Evolutionary conservation across 2,329 filamentous ascomycete species (phyloP).

Genomic region (Huntiella bhutanensis): DNA sequence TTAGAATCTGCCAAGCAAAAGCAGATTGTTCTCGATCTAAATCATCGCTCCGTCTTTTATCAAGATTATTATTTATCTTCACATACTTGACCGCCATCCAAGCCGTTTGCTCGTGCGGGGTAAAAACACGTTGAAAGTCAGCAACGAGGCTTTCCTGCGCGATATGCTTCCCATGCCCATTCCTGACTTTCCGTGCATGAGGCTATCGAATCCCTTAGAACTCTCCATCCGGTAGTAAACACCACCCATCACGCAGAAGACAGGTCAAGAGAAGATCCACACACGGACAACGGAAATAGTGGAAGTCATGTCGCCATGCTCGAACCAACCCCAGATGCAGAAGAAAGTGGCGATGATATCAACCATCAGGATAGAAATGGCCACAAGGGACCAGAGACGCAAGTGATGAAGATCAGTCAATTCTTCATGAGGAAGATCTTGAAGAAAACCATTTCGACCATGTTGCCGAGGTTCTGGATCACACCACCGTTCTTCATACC

Average conservation of each 20-base stretch:
- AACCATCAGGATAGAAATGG: conserved; percentile 64
- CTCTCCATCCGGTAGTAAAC: conserved; percentile 62
- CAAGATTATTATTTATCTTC: too few relatives aligned
- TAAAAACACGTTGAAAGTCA: conserved; percentile 75
- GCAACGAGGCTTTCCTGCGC: conserved; percentile 82
- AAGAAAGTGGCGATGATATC: conserved; percentile 74
- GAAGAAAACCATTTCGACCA: conserved; percentile 71
- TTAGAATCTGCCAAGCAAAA: too few relatives aligned
- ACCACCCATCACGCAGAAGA: conserved; percentile 68
- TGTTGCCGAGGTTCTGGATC: conserved; percentile 70
- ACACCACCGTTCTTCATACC: conserved; percentile 56
- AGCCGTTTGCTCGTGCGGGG: conserved; percentile 75
- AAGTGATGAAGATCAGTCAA: conserved; percentile 93
- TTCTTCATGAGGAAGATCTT: conserved; percentile 84
- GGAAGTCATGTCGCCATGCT: conserved; percentile 41
- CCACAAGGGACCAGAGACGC: conserved; percentile 84
- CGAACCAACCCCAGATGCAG: conserved; percentile 71
- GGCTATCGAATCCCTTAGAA: conserved; percentile 66
- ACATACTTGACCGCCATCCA: conserved; percentile 23
- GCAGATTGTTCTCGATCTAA: too few relatives aligned
- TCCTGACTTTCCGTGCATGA: conserved; percentile 78
- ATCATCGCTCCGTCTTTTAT: too few relatives aligned
- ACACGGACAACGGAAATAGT: conserved; percentile 74
- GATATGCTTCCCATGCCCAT: conserved; percentile 68
- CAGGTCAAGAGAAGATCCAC: conserved; percentile 79